Conservation (phyloP, 768 basidiomycete species). For the Dentipellis fragilis region DNA sequence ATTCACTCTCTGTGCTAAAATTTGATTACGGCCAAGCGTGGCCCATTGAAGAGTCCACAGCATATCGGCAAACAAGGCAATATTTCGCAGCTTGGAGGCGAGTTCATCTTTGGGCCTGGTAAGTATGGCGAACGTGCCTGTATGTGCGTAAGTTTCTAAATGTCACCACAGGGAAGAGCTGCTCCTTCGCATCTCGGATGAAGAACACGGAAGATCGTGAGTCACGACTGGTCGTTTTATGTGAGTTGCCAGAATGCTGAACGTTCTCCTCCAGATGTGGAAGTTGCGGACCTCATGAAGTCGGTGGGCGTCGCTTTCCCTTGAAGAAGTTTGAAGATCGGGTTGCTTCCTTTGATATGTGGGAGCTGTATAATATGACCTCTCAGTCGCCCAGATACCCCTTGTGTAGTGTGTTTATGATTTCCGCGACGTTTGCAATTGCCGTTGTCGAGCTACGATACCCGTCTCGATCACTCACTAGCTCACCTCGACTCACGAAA, state of each 20-base stretch:
- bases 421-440: too few species aligned
- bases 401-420: too few species aligned
- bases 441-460: too few species aligned
- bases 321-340: background rate
- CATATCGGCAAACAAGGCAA: constrained; percentile 11
- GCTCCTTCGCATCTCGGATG: constrained; percentile 9
- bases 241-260: background rate
- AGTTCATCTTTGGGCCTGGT: constrained; percentile 12
- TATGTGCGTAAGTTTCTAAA: too few species aligned
- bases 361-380: too few species aligned
- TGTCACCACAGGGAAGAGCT: constrained; percentile 7
- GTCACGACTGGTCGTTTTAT: background rate
- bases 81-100: constrained; percentile 10
- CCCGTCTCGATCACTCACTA: too few species aligned
- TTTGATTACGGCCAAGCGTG: constrained; percentile 5
- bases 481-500: too few species aligned
- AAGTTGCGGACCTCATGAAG: constrained; percentile 11
- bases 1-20: background rate
- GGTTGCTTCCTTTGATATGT: too few species aligned
- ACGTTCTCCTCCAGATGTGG: constrained; percentile 4
- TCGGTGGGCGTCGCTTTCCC: background rate
- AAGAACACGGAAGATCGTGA: constrained; percentile 12
- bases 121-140: background rate
- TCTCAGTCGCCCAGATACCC: too few species aligned
- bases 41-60: constrained; percentile 7